phyloP scores from a whole-genome alignment of 164 flowering plant genomes.

The Echeveria elegans region DNA sequence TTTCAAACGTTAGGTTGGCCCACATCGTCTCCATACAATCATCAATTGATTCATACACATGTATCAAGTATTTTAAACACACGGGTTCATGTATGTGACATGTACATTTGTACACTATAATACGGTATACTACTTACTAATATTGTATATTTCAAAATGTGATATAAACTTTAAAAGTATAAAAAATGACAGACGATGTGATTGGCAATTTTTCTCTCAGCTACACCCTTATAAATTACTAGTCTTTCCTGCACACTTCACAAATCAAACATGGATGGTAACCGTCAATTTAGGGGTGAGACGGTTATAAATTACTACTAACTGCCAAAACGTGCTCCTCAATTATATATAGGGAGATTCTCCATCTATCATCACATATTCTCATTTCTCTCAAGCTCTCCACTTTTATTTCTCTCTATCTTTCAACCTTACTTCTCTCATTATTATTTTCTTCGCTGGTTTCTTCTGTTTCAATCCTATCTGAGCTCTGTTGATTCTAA shows the following conservation, averaged over 20 bases:
- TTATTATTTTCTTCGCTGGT: too few relatives aligned
- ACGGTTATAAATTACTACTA: too few relatives aligned
- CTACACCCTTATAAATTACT: too few relatives aligned
- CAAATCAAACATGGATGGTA: too few relatives aligned
- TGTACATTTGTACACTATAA: too few relatives aligned
- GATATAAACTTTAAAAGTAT: neutral
- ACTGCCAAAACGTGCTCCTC: too few relatives aligned
- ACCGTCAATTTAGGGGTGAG: too few relatives aligned
- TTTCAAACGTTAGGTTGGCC: neutral
- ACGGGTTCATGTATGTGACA: neutral
- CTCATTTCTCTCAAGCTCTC: neutral
- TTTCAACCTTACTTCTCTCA: neutral
- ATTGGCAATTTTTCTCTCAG: too few relatives aligned
- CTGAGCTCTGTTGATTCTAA: neutral
- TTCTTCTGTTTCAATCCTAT: neutral
- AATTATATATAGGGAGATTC: neutral
- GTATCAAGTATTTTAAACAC: neutral
- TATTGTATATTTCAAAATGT: neutral
- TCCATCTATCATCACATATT: neutral
- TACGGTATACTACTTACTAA: too few relatives aligned
- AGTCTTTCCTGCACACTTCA: too few relatives aligned
- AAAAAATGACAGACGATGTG: neutral
- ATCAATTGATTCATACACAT: neutral
- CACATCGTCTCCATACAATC: neutral
- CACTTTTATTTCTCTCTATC: neutral